Percentiles rank a stretch among this genome's conserved stretches.
Evolutionary conservation across 352 stramenopile genomes (phyloP).

Genomic region (Phytophthora fragariaefolia): DNA sequence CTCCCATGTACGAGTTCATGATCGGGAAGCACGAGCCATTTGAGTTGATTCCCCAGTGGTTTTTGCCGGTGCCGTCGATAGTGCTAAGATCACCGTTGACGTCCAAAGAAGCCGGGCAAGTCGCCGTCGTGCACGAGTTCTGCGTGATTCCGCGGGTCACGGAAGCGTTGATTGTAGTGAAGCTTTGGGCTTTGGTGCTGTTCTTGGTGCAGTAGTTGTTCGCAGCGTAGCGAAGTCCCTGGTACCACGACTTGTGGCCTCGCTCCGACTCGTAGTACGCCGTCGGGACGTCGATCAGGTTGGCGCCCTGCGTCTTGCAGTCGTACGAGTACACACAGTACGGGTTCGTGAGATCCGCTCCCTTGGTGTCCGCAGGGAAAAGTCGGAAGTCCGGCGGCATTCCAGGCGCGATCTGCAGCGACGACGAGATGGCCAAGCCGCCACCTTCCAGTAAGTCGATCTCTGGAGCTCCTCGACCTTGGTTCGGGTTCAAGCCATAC

Average conservation of each 20-base stretch:
- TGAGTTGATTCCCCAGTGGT: constrained; percentile 62
- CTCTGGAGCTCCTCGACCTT: constrained; percentile 91
- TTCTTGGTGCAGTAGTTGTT: constrained; percentile 62
- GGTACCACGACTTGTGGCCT: constrained; percentile 68
- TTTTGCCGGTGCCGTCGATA: constrained; percentile 49
- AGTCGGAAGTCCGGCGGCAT: constrained; percentile 69
- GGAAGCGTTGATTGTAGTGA: constrained; percentile 47
- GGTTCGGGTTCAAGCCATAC: constrained; percentile 88
- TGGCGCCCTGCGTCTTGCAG: constrained; percentile 60
- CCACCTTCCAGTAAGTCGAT: constrained; percentile 96
- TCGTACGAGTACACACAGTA: constrained; percentile 58
- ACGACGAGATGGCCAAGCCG: constrained; percentile 86
- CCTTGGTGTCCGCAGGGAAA: constrained; percentile 50
- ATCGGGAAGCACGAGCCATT: constrained; percentile 60
- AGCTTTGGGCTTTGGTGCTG: constrained; percentile 44
- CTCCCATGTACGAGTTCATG: constrained; percentile 62
- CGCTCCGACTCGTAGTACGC: constrained; percentile 46
- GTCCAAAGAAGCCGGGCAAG: constrained; percentile 58
- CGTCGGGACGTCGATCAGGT: constrained; percentile 53
- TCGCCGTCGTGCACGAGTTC: constrained; percentile 49
- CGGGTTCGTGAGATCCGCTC: constrained; percentile 21
- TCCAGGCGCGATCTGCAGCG: constrained; percentile 87
- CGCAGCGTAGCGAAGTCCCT: constrained; percentile 60
- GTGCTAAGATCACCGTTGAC: constrained; percentile 50
- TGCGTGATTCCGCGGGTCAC: constrained; percentile 47